A percentile compares a stretch with the other conserved stretches of the same genome.
Conservation (phyloP, 768 basidiomycete genomes). For the Grammothele lineata region DNA sequence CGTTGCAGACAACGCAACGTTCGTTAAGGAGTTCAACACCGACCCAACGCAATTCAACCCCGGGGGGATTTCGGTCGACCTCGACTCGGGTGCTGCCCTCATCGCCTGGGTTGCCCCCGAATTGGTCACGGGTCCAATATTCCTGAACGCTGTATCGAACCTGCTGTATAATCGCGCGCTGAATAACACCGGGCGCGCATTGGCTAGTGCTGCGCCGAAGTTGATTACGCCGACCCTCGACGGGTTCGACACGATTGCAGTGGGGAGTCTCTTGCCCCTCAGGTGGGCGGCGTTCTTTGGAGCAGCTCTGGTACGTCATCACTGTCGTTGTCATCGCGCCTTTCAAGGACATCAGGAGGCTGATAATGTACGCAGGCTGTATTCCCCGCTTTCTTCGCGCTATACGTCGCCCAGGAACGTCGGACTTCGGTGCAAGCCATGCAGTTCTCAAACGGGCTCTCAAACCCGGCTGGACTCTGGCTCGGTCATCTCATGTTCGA, state of each 20-base stretch:
- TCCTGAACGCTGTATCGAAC: slow-evolving; percentile 67
- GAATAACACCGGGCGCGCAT: slow-evolving; percentile 40
- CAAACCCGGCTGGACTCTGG: slow-evolving; percentile 67
- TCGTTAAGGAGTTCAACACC: too few relatives aligned
- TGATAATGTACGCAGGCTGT: slow-evolving; percentile 41
- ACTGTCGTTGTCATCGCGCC: too few relatives aligned
- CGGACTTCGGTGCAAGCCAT: slow-evolving; percentile 72
- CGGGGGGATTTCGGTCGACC: slow-evolving; percentile 67
- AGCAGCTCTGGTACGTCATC: too few relatives aligned
- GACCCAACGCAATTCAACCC: too few relatives aligned
- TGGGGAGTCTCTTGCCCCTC: too few relatives aligned
- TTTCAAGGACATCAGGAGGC: slow-evolving; percentile 33
- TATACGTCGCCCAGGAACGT: slow-evolving; percentile 72
- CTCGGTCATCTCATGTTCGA: slow-evolving; percentile 76
- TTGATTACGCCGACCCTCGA: too few relatives aligned
- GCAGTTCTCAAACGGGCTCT: slow-evolving; percentile 73
- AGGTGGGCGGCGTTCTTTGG: too few relatives aligned
- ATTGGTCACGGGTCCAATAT: slow-evolving; percentile 46
- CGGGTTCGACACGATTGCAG: too few relatives aligned
- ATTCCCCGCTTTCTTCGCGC: slow-evolving; percentile 72
- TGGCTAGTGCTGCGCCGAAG: slow-evolving; percentile 3
- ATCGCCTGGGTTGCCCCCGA: slow-evolving; percentile 74
- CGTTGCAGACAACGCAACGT: too few relatives aligned
- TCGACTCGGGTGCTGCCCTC: slow-evolving; percentile 42
- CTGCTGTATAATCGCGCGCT: slow-evolving; percentile 58